Evolutionary conservation across 441 rosid genomes (phyloP).

Genomic region (Hypseocharis bilobata): DNA sequence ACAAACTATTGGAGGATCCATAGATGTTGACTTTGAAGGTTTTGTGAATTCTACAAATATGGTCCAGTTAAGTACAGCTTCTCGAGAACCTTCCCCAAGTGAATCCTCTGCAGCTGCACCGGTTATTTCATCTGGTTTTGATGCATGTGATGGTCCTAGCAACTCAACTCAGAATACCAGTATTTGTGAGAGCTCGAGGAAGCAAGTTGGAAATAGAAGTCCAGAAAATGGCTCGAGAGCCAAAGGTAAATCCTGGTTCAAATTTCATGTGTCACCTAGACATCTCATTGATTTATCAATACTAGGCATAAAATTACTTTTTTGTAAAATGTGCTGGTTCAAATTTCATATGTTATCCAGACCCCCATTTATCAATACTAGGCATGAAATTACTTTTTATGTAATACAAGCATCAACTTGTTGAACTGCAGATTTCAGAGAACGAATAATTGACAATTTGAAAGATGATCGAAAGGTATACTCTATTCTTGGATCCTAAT

Average conservation of each 20-base stretch:
- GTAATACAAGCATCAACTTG: conserved; percentile 4
- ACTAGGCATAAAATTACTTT: too few relatives aligned
- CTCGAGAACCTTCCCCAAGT: conserved; percentile 56
- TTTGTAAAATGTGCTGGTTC: too few relatives aligned
- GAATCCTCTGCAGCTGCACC: conserved; percentile 71
- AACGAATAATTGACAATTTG: conserved; percentile 44
- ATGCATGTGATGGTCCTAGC: conserved; percentile 52
- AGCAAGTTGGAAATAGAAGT: conserved; percentile 31
- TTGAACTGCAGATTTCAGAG: conserved; percentile 45
- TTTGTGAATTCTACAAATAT: conserved; percentile 35
- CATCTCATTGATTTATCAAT: too few relatives aligned
- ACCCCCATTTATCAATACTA: too few relatives aligned
- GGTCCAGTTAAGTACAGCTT: conserved; percentile 33
- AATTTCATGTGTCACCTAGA: background rate
- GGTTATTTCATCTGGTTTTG: conserved; percentile 50
- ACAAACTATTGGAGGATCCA: conserved; percentile 29
- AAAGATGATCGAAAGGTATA: conserved; percentile 54
- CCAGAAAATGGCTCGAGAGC: conserved; percentile 39
- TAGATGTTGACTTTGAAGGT: conserved; percentile 40
- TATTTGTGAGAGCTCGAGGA: conserved; percentile 52
- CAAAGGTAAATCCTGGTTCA: conserved; percentile 31
- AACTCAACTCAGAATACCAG: conserved; percentile 43
- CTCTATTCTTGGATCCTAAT: background rate
- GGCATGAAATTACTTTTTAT: background rate
- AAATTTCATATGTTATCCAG: too few relatives aligned